Evolutionary conservation across 192 early-diverging fungal species (phyloP).

Genomic region (Coemansia interrupta): DNA sequence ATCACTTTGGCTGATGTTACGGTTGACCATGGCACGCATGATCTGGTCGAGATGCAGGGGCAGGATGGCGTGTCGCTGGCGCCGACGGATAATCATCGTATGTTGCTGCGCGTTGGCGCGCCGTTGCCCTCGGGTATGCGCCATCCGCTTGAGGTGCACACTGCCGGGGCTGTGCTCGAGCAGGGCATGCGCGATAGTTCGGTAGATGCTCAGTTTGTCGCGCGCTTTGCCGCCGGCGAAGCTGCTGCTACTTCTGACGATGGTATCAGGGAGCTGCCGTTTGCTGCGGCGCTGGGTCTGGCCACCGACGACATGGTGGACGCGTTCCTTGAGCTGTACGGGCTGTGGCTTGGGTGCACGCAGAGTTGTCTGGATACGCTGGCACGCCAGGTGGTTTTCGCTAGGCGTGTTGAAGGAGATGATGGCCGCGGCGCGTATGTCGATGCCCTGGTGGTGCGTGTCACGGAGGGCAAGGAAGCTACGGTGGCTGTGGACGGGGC

Average conservation of each 20-base stretch:
- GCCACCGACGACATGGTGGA: conserved; percentile 6
- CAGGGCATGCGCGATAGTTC: not conserved
- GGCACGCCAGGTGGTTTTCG: not conserved
- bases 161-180: conserved; percentile 16
- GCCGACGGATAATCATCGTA: conserved; percentile 25
- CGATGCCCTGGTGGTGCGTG: conserved; percentile 6
- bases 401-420: not conserved
- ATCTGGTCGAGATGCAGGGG: conserved; percentile 15
- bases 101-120: conserved; percentile 21
- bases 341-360: conserved; percentile 22
- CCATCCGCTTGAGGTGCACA: conserved; percentile 21
- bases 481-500: too few relatives aligned
- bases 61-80: conserved; percentile 9
- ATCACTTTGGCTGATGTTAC: conserved; percentile 23
- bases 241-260: not conserved
- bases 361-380: not conserved
- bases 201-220: conserved; percentile 21
- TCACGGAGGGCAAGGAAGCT: not conserved
- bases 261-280: conserved; percentile 4
- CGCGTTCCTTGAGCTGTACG: conserved; percentile 40
- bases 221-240: conserved; percentile 15
- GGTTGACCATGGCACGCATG: conserved; percentile 20
- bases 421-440: conserved; percentile 2
- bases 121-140: not conserved
- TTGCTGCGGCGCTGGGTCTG: conserved; percentile 20